Base-by-base conservation (phyloP, 345 rosid genomes). In the Arabidopsis suecica region DNA sequence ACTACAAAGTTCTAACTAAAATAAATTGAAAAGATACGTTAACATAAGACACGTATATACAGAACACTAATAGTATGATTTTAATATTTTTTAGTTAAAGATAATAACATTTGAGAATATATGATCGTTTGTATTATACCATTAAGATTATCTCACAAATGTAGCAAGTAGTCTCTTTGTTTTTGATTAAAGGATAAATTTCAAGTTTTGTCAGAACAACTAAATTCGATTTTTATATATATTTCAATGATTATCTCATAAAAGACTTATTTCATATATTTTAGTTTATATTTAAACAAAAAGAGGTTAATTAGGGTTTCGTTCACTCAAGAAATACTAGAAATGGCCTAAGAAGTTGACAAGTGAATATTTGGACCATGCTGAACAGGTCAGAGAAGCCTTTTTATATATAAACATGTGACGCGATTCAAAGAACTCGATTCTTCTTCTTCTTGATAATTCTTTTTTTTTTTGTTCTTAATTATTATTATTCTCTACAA, bases 301-400 rank as follows among this genome's bases (percentile, higher is more conserved):
- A 64, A 44, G 9, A 1, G 3, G 6, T 6, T 10, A 69, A 16
- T 76, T 23, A 55, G 53, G 76, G 80, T 84, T 86, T 84, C 89
- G 87, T 85, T 79, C 85, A 82, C 88, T 78, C 87, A 78, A 83
- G 61, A 82, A 75, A 76, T 78, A 73, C 70, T 62, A 71, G 16
- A 72, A 72, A 72, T 72, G 69, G 81, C 42, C 10, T 37, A 10
- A 7, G 69, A 72, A 58, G 73, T 72, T 59, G 81, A 78, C 81
- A 72, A 72, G 73, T 71, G 73, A 78, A 64, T 23, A 65, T 44
- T 59, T 78, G 67, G 77, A 71, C 72, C 72, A 65, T 65, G 25
- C 14, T 51, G 65, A 70, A 61, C 50, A 67, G 80, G 72, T 77
- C 81, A 67, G 73, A 62, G 69, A 61, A 53, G 67, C 20, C 32